These are phyloP conservation scores for Aspergillus felis DNA, from an alignment of 2,329 filamentous ascomycete species.

Conservation along the genomic window DNA sequence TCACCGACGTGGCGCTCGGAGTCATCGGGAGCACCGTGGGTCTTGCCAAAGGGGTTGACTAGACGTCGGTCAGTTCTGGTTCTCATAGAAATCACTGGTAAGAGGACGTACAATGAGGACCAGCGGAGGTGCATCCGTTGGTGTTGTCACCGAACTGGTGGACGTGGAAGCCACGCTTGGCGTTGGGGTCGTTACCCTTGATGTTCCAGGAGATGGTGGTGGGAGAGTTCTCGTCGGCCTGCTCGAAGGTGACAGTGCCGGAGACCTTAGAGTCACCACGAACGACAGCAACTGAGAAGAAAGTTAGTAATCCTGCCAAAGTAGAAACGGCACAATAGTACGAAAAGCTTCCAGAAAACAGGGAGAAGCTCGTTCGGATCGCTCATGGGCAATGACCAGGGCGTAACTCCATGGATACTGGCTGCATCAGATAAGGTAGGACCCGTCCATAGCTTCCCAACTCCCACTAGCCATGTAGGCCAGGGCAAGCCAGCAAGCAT, in stretches of 20 bases:
- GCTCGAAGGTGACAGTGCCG: slow-evolving; percentile 93
- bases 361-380: neutral
- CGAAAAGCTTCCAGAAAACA: slow-evolving; percentile 7
- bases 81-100: neutral
- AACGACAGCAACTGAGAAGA: slow-evolving; percentile 76
- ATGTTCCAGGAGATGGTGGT: slow-evolving; percentile 93
- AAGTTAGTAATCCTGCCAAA: slow-evolving; percentile 8
- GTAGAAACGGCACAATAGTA: neutral
- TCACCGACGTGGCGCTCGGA: slow-evolving; percentile 91
- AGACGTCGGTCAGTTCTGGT: slow-evolving; percentile 8
- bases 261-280: slow-evolving; percentile 96
- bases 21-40: slow-evolving; percentile 82
- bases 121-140: slow-evolving; percentile 98
- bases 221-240: slow-evolving; percentile 72
- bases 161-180: slow-evolving; percentile 96
- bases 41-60: slow-evolving; percentile 96
- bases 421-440: neutral
- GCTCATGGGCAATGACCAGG: neutral
- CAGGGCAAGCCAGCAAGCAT: neutral
- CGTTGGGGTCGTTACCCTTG: slow-evolving; percentile 86
- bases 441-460: neutral
- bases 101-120: slow-evolving; percentile 79
- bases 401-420: neutral
- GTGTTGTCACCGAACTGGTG: slow-evolving; percentile 99
- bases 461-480: neutral